Evolutionary conservation across 2,329 filamentous ascomycete species (phyloP).

Genomic region (Cylindrodendrum hubeiense): DNA sequence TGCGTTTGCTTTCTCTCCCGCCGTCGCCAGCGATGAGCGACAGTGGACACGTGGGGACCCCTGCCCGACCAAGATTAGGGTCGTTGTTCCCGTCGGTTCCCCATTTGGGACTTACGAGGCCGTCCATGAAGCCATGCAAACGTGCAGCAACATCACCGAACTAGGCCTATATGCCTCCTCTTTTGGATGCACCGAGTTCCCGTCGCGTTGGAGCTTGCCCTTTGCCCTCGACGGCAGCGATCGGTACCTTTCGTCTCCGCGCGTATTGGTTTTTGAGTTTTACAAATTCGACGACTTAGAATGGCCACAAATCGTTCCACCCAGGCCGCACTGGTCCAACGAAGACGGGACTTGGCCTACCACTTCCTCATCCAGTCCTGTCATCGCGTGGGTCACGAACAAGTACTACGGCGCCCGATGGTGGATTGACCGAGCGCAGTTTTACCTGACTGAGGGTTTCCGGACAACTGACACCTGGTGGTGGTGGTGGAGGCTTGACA

Average conservation of each 20-base stretch:
- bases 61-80: slow-evolving; percentile 13
- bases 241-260: slow-evolving; percentile 13
- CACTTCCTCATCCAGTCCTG: slow-evolving; percentile 3
- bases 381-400: not conserved
- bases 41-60: slow-evolving; percentile 1
- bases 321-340: not conserved
- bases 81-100: not conserved
- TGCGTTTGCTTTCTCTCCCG: too few relatives aligned
- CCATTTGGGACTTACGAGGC: not conserved
- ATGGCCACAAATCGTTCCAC: not conserved
- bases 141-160: slow-evolving; percentile 17
- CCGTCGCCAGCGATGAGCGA: too few relatives aligned
- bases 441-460: too few relatives aligned
- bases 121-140: slow-evolving; percentile 19
- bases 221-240: slow-evolving; percentile 28
- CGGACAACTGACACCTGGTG: too few relatives aligned
- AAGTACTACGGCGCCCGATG: slow-evolving; percentile 15
- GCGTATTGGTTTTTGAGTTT: not conserved
- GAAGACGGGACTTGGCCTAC: slow-evolving; percentile 19
- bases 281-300: slow-evolving; percentile 17
- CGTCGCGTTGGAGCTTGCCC: not conserved
- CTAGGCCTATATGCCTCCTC: not conserved
- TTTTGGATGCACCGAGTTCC: not conserved
- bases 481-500: not conserved
- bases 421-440: not conserved